phyloP scores from a whole-genome alignment of 2,329 filamentous ascomycete genomes.

The Penicillium sp. region DNA sequence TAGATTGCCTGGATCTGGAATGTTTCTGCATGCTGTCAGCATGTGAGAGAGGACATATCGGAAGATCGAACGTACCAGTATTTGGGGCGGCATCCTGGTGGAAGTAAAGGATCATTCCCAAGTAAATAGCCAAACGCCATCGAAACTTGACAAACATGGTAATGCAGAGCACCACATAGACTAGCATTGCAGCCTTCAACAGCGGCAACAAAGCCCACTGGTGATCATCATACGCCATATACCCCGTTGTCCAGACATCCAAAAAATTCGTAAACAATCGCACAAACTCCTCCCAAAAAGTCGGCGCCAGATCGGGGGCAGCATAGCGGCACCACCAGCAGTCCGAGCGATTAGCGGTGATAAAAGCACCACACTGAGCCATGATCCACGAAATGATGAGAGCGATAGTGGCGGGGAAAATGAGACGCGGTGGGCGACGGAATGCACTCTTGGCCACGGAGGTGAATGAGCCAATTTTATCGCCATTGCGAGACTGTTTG shows the following conservation, averaged over 20 bases:
- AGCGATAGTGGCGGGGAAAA: conserved; percentile 51
- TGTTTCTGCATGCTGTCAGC: conserved; percentile 41
- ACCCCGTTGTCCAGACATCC: conserved; percentile 49
- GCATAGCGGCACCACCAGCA: conserved; percentile 51
- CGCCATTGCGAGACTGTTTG: conserved; percentile 48
- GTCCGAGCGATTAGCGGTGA: conserved; percentile 46
- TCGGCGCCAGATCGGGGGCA: conserved; percentile 42
- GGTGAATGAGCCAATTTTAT: conserved; percentile 43
- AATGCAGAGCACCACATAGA: conserved; percentile 46
- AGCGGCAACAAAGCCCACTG: conserved; percentile 53
- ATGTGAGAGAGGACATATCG: not conserved
- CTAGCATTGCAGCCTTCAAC: conserved; percentile 49
- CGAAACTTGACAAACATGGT: conserved; percentile 45
- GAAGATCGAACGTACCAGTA: conserved; percentile 40
- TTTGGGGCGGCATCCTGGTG: conserved; percentile 45
- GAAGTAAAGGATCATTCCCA: conserved; percentile 48
- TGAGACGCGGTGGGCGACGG: conserved; percentile 50
- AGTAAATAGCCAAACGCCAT: conserved; percentile 46
- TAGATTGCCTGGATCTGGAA: conserved; percentile 52
- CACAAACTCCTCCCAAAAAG: conserved; percentile 43
- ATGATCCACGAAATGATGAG: conserved; percentile 49
- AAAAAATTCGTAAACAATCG: conserved; percentile 46
- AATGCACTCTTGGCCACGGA: conserved; percentile 53
- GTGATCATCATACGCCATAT: conserved; percentile 52
- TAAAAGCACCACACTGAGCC: conserved; percentile 48